Conservation (phyloP, 306 rosid species). For the Vigna radiata region DNA sequence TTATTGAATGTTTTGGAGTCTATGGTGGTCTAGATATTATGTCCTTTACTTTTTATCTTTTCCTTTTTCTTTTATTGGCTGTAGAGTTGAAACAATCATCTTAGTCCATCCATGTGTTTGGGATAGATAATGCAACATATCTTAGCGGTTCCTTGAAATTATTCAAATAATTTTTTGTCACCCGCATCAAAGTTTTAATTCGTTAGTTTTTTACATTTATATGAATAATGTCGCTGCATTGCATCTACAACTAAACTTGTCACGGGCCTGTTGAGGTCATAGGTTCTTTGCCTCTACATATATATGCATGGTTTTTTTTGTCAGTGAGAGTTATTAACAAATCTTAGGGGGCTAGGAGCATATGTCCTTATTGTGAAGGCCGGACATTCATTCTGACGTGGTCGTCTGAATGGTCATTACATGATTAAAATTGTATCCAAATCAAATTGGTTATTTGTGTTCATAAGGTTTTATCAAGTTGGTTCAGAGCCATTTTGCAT, state of each 20-base stretch:
- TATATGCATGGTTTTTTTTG: background rate
- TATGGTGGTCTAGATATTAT: slow-evolving; percentile 50
- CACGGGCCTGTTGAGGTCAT: background rate
- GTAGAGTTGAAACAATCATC: slow-evolving; percentile 56
- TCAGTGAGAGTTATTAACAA: background rate
- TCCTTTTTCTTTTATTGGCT: slow-evolving; percentile 45
- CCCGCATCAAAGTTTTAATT: background rate
- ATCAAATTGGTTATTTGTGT: background rate
- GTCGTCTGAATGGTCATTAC: background rate
- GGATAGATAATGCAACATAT: slow-evolving; percentile 54
- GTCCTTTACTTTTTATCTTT: slow-evolving; percentile 40
- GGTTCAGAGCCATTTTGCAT: background rate
- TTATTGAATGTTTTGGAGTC: slow-evolving; percentile 49
- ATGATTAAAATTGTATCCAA: background rate
- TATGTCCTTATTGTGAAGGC: background rate
- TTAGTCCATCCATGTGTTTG: slow-evolving; percentile 53
- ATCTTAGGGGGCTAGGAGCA: background rate
- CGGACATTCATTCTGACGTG: background rate
- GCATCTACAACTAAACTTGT: background rate
- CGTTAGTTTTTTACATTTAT: background rate
- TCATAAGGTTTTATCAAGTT: background rate
- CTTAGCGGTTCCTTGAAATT: slow-evolving; percentile 43
- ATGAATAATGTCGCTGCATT: background rate
- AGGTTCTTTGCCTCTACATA: background rate
- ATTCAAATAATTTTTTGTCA: slow-evolving; percentile 38